Base-by-base conservation (phyloP, 257 asterid species). In the Primulina huaijiensis region DNA sequence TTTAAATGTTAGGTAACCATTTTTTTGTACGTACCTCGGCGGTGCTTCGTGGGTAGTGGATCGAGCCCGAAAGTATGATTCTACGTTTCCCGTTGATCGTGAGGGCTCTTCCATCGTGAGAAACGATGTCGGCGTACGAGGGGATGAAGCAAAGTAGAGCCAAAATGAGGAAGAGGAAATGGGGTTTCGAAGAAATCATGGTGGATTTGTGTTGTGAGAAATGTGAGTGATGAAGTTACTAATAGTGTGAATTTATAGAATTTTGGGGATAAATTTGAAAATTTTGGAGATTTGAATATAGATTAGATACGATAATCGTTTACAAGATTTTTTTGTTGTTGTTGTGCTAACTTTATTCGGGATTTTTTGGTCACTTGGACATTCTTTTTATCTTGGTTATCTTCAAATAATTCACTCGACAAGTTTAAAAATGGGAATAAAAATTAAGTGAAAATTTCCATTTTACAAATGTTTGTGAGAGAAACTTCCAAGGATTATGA, bases 1-100 rank as follows among this genome's bases (percentile, higher is more conserved):
- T 37, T 14, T 4, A 55, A 0, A 8, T 27, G 55, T 6, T 8
- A 29, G 8, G 46, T 2, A 1, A 0, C 20, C 57, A 6, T 50
- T 21, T 57, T 12, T 4, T 20, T 70, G 6, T 74, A 27, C 29
- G 2, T 27, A 84, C 96, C 74, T 78, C 72, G 1, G 80, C 25
- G 0, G 97, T 87, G 75, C 97, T 90, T 34, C 97, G 78, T 5
- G 97, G 96, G 70, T 90, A 90, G 68, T 90, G 97, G 21, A 88
- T 90, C 0, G 97, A 78, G 14, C 95, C 97, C 0, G 97, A 90
- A 1, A 90, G 10, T 3, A 90, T 66, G 43, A 90, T 67, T 64
- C 67, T 72, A 0, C 92, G 82, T 34, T 83, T 60, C 0, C 97
- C 95, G n/a, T 86, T 31, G 43, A 90, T 77, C 6, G 64, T 88